Evolutionary conservation across 768 basidiomycete genomes (phyloP), one percentile per base, ranked within the genome.

Genomic region (Mycena vulgaris): DNA sequence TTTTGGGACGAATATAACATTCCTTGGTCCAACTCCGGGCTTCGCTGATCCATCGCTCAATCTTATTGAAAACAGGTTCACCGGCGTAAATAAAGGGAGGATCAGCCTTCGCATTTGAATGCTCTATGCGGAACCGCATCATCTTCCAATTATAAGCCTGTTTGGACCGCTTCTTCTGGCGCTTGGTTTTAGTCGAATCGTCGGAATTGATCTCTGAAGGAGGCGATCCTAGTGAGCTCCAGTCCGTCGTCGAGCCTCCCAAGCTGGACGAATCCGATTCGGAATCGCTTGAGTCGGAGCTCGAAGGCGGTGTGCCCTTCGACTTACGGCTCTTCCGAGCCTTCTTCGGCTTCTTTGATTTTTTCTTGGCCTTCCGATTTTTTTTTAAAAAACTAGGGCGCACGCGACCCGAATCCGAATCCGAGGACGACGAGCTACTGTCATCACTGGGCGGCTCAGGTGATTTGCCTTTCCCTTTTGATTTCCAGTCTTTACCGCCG

Each of bases 51-150:
- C 67, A 74, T 13, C 68, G 53, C n/a, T 74, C 63, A 6, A 68
- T 64, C 21, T 45, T 45, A 14, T 6, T 14, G 13, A 62, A 68
- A 4, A 58, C 47, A 1, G 61, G 39, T 14, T 74, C 69, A 9
- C 73, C 66, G 13, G 48, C 58, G 59, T 71, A 74, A 4, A 37
- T 61, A n/a, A n/a, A n/a, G 0, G 67, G 70, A 5, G 61, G 65
- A 1, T 71, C 69, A 13, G 63, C 51, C 27, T 67, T 72, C 13
- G 71, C 48, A 31, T 69, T 69, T 1, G 63, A 61, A 17, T 74
- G 73, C 37, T 74, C 70, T n/a, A 72, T 45, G 3, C 60, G 64
- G 2, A 74, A 23, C 1, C 53, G 40, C 13, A 51, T 40, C 17
- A 69, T 8, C 30, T 74, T 74, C 16, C 35, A 45, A n/a, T 31